These are phyloP conservation scores for Tubosaeta brunneosetosa DNA, from an alignment of 768 basidiomycete genomes.

Conservation along the genomic window DNA sequence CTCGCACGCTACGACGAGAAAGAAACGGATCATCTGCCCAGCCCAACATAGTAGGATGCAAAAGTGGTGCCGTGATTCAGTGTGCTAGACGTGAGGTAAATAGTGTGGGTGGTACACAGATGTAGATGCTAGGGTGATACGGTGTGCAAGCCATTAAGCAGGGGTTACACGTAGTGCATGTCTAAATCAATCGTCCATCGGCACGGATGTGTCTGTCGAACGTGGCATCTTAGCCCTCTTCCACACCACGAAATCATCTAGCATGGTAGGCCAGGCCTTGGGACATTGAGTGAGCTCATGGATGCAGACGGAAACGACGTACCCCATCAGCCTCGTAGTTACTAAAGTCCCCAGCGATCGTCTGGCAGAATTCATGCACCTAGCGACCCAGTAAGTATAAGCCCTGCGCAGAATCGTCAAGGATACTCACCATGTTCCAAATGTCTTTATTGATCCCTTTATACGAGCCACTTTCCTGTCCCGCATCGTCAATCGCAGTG, in stretches of 20 bases:
- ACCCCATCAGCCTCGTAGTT: slow-evolving; percentile 78
- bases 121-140: slow-evolving; percentile 9
- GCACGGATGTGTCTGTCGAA: neutral
- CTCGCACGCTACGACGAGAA: neutral
- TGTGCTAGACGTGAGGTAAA: neutral
- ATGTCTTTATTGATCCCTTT: slow-evolving; percentile 81
- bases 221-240: slow-evolving; percentile 35
- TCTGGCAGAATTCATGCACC: slow-evolving; percentile 75
- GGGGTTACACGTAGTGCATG: slow-evolving; percentile 7
- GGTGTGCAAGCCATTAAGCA: slow-evolving; percentile 15
- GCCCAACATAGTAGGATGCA: neutral
- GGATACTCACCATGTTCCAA: slow-evolving; percentile 69
- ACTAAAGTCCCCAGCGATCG: slow-evolving; percentile 52
- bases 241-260: slow-evolving; percentile 77
- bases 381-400: slow-evolving; percentile 24
- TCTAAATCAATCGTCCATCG: slow-evolving; percentile 7
- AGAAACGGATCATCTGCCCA: no score
- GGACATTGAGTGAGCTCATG: neutral
- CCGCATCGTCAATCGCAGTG: neutral
- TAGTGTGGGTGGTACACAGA: neutral
- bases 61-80: neutral
- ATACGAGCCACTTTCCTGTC: slow-evolving; percentile 49
- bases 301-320: slow-evolving; percentile 21
- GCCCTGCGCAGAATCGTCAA: neutral
- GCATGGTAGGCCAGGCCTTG: slow-evolving; percentile 78